These are phyloP conservation scores for Cyclospora cayetanensis DNA, from an alignment of 169 alveolate genomes.

Conservation along the genomic window DNA sequence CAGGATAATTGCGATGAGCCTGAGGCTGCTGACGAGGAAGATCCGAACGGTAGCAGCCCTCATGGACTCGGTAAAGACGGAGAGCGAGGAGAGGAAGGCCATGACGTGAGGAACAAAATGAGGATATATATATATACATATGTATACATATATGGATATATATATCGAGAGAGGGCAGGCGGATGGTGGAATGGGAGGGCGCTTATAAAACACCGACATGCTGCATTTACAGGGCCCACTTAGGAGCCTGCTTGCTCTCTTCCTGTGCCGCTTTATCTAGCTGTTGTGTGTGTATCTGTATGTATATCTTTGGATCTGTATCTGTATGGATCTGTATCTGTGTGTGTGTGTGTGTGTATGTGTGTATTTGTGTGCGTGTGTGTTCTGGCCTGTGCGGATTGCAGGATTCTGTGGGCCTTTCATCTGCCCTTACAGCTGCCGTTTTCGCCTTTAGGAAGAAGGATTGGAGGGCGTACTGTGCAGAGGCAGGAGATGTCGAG, in stretches of 20 bases:
- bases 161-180: too few species aligned
- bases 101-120: not conserved
- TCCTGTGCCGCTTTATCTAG: not conserved
- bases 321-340: not conserved
- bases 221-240: not conserved
- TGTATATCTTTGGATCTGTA: not conserved
- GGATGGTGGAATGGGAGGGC: too few species aligned
- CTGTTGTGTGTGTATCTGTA: not conserved
- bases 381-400: not conserved
- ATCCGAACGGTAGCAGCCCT: not conserved
- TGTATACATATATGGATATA: not conserved
- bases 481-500: constrained; percentile 12
- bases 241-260: not conserved
- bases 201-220: not conserved
- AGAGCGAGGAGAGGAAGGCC: constrained; percentile 13
- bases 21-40: not conserved
- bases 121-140: not conserved
- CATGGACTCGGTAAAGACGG: not conserved
- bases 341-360: not conserved
- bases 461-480: constrained; percentile 21
- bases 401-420: not conserved
- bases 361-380: not conserved
- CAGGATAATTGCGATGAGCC: not conserved
- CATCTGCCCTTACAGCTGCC: not conserved
- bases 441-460: not conserved